Evolutionary conservation across 179 eudicot species (phyloP).

Genomic region (Patellifolia procumbens): DNA sequence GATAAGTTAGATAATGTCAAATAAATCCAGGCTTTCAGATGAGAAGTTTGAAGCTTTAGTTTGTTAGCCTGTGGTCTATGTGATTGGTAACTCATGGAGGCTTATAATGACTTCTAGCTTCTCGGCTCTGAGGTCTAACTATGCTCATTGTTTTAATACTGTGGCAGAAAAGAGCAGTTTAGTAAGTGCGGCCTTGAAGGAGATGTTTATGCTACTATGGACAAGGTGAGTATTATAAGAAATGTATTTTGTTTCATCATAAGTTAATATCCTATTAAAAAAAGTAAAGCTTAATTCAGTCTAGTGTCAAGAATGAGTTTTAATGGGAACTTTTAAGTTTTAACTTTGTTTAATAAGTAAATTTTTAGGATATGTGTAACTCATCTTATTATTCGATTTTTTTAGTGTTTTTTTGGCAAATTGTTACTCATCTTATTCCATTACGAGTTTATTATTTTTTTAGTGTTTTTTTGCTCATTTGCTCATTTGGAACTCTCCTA

Average conservation of each 20-base stretch:
- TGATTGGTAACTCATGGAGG: background rate
- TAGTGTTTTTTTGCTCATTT: no score
- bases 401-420: no score
- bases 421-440: no score
- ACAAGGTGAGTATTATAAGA: conserved; percentile 53
- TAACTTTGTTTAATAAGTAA: background rate
- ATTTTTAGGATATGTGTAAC: background rate
- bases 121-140: conserved; percentile 1
- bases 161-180: conserved; percentile 74
- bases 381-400: background rate
- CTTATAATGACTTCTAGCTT: background rate
- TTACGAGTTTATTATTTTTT: no score
- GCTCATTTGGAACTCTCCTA: no score
- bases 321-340: no score
- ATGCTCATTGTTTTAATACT: conserved; percentile 10
- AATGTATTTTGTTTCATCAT: background rate
- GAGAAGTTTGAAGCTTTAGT: background rate
- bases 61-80: background rate
- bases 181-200: conserved; percentile 80
- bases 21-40: background rate
- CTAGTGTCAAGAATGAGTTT: background rate
- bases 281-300: no score
- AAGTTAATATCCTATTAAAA: background rate
- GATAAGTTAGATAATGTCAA: background rate
- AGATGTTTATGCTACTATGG: conserved; percentile 68